Evolutionary conservation across 2,329 filamentous ascomycete genomes (phyloP).

Genomic region (Blastomyces silverae): DNA sequence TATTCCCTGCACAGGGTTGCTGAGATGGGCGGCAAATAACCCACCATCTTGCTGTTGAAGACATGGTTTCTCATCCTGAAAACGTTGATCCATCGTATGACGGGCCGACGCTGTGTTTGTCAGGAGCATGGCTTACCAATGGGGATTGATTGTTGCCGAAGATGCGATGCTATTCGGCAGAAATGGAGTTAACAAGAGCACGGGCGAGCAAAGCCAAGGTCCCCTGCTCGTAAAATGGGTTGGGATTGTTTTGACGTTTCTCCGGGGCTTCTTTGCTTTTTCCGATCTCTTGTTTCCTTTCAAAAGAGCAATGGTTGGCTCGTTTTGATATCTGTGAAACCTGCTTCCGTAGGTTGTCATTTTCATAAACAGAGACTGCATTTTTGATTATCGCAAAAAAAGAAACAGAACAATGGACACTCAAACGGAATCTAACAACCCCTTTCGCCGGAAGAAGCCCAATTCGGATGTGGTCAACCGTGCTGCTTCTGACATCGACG

Average conservation of each 20-base stretch:
- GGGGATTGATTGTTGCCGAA: not conserved
- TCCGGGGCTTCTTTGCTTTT: conserved; percentile 1
- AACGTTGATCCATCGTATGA: not conserved
- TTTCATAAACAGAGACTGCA: not conserved
- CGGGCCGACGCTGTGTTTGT: not conserved
- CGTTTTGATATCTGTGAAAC: not conserved
- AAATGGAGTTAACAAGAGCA: not conserved
- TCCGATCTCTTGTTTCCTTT: not conserved
- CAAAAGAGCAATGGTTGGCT: not conserved
- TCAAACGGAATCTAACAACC: not conserved
- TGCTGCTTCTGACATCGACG: conserved; percentile 9
- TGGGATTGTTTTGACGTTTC: not conserved
- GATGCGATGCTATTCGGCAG: not conserved
- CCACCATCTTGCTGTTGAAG: too few species aligned
- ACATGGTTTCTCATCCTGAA: conserved; percentile 1
- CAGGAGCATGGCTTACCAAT: not conserved
- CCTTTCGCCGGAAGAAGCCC: conserved; percentile 5
- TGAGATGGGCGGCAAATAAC: not conserved
- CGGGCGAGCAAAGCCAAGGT: not conserved
- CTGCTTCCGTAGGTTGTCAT: not conserved
- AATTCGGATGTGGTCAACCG: not conserved
- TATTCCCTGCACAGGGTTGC: conserved; percentile 1
- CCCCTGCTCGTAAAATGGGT: not conserved
- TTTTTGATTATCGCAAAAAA: not conserved
- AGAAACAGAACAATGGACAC: not conserved